A percentile compares a stretch with the other conserved stretches of the same genome.
Evolutionary conservation across 805 yeast species (phyloP).

Genomic region (Candida ovalis): DNA sequence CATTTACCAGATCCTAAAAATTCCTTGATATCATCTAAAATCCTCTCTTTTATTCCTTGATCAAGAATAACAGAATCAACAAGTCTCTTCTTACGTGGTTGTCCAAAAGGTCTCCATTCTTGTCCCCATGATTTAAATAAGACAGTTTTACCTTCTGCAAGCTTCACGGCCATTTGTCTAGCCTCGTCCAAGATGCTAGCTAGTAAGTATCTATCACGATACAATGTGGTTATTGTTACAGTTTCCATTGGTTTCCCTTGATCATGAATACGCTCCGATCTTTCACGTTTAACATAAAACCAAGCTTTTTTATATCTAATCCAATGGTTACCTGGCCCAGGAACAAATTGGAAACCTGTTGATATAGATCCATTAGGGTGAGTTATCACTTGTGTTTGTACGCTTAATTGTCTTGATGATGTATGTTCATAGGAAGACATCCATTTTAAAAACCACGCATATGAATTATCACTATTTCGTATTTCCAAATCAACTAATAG

Average conservation of each 20-base stretch:
- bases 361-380: conserved; percentile 90
- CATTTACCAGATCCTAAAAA: conserved; percentile 78
- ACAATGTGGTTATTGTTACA: conserved; percentile 86
- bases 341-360: conserved; percentile 86
- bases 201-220: conserved; percentile 72
- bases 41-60: conserved; percentile 60
- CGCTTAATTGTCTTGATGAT: conserved; percentile 79
- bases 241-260: conserved; percentile 96
- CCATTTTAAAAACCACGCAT: conserved; percentile 95
- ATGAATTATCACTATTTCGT: conserved; percentile 88
- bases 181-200: conserved; percentile 73
- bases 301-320: conserved; percentile 82
- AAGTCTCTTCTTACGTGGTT: conserved; percentile 82
- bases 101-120: conserved; percentile 98
- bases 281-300: conserved; percentile 83
- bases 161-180: conserved; percentile 70
- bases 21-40: conserved; percentile 72
- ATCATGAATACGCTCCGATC: conserved; percentile 86
- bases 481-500: conserved; percentile 89
- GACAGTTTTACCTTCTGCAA: conserved; percentile 91
- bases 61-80: conserved; percentile 86
- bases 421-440: conserved; percentile 80
- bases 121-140: conserved; percentile 95
- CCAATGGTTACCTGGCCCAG: conserved; percentile 96
- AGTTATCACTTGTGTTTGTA: conserved; percentile 80